Evolutionary conservation across 1,284 basidiomycete genomes (phyloP).

Genomic region (Apiotrichum domesticum): DNA sequence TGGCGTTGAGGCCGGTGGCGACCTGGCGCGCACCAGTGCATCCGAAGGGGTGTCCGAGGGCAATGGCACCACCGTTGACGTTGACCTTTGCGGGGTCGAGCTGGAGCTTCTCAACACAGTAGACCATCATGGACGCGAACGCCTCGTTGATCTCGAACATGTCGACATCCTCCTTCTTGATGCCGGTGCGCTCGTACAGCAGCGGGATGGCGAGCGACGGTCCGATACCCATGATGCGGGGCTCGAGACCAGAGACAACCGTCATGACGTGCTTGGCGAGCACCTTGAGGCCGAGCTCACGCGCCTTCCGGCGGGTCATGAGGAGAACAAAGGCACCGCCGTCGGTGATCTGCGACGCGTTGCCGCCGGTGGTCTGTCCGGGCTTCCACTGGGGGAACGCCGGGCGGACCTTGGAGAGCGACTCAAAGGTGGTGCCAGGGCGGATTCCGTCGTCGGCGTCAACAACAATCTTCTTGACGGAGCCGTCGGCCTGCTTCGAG

Average conservation of each 20-base stretch:
- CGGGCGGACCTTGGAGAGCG: conserved; percentile 76
- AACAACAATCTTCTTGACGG: conserved; percentile 61
- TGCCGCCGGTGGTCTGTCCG: conserved; percentile 51
- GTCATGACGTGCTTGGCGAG: conserved; percentile 78
- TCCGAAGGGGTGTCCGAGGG: conserved; percentile 22
- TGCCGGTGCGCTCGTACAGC: conserved; percentile 59
- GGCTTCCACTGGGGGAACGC: conserved; percentile 63
- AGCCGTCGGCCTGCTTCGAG: conserved; percentile 32
- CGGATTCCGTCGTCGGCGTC: conserved; percentile 81
- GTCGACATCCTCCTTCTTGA: conserved; percentile 67
- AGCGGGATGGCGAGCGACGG: conserved; percentile 79
- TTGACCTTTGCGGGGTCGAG: conserved; percentile 71
- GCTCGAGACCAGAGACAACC: conserved; percentile 65
- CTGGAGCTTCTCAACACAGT: conserved; percentile 63
- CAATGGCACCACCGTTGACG: conserved; percentile 80
- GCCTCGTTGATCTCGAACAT: conserved; percentile 83
- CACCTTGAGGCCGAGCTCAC: conserved; percentile 76
- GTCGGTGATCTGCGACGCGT: conserved; percentile 88
- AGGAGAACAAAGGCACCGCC: conserved; percentile 87
- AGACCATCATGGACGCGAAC: conserved; percentile 74
- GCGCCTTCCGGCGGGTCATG: conserved; percentile 70
- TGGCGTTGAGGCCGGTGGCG: conserved; percentile 72
- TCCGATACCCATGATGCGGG: conserved; percentile 76
- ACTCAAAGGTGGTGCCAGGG: conserved; percentile 76
- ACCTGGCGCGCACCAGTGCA: conserved; percentile 80